These are phyloP conservation scores for Boletus rex-veris DNA, from an alignment of 768 basidiomycete species.

Conservation along the genomic window DNA sequence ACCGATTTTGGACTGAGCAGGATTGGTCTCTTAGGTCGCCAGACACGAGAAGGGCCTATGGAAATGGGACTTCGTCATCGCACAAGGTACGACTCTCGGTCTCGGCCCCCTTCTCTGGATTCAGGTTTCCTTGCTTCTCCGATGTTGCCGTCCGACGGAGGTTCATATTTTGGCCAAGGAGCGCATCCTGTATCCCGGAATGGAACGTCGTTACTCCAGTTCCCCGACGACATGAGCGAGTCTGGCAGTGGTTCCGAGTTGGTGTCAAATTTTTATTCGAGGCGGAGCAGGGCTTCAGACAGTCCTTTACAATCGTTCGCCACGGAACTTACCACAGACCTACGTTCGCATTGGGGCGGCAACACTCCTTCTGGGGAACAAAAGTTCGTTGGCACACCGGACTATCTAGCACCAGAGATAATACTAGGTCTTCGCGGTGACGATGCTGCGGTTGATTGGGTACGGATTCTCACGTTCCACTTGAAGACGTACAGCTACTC, in stretches of 20 bases:
- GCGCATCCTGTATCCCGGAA: slow-evolving; percentile 54
- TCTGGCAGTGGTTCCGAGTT: slow-evolving; percentile 83
- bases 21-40: slow-evolving; percentile 96
- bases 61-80: slow-evolving; percentile 48
- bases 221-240: slow-evolving; percentile 79
- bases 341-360: slow-evolving; percentile 63
- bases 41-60: slow-evolving; percentile 66
- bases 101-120: slow-evolving; percentile 79
- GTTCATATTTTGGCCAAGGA: slow-evolving; percentile 81
- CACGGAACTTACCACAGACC: slow-evolving; percentile 76
- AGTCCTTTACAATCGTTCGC: slow-evolving; percentile 87
- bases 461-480: slow-evolving; percentile 37
- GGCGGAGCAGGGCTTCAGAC: slow-evolving; percentile 53
- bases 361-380: slow-evolving; percentile 73
- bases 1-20: slow-evolving; percentile 97
- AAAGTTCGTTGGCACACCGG: slow-evolving; percentile 96
- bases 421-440: slow-evolving; percentile 94
- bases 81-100: slow-evolving; percentile 61
- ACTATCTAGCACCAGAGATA: slow-evolving; percentile 94
- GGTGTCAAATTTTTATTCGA: slow-evolving; percentile 50
- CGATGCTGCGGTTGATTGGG: slow-evolving; percentile 96
- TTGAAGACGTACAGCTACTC: slow-evolving; percentile 8
- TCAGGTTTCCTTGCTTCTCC: slow-evolving; percentile 78
- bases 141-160: slow-evolving; percentile 60
- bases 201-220: slow-evolving; percentile 63